phyloP scores from a whole-genome alignment of 169 alveolate genomes.

The Plasmodium knowlesi region DNA sequence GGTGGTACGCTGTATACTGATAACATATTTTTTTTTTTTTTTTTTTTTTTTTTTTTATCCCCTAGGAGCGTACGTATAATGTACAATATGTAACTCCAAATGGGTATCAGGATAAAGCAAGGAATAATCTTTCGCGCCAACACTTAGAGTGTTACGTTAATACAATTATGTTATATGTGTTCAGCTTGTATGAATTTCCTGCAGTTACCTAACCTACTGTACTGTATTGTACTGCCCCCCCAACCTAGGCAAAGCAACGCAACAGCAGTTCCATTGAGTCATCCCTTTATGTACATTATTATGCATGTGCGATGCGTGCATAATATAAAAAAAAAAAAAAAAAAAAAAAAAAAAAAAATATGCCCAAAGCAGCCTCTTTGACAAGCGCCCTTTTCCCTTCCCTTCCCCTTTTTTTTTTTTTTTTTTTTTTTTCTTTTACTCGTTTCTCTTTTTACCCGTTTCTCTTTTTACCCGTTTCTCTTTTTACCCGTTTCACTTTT shows the following conservation, averaged over 20 bases:
- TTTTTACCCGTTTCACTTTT: neutral
- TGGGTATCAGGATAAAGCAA: neutral
- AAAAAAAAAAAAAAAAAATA: neutral
- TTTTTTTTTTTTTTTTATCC: neutral
- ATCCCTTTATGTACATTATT: neutral
- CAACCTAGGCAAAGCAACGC: neutral
- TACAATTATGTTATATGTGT: neutral
- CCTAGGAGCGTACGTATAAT: neutral
- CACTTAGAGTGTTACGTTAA: neutral
- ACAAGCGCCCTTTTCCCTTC: neutral
- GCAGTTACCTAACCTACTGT: neutral
- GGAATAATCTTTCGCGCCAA: neutral
- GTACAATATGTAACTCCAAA: neutral
- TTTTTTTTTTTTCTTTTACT: neutral
- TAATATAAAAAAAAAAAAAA: neutral
- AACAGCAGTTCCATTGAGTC: neutral
- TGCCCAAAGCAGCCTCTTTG: neutral
- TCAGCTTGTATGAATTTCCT: neutral
- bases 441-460: neutral
- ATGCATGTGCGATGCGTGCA: neutral
- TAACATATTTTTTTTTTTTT: too few species aligned
- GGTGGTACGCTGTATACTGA: neutral
- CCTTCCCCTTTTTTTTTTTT: too few species aligned
- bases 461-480: neutral
- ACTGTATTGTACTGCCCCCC: too few species aligned